Base-by-base conservation (phyloP, 495 filamentous ascomycete species). In the Talaromyces nanjingensis region DNA sequence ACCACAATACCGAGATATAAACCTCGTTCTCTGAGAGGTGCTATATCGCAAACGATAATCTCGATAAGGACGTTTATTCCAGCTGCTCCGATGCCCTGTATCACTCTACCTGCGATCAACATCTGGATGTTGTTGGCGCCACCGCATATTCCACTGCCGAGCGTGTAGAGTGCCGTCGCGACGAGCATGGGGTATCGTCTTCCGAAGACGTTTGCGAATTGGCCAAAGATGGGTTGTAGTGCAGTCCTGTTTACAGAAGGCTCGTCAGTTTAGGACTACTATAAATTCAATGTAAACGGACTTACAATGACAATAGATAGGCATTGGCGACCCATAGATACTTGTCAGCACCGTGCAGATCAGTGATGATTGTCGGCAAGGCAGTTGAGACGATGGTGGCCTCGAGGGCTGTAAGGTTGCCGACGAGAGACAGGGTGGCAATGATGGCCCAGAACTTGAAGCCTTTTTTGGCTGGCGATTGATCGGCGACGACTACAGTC, bases 31-130 rank as follows among this genome's bases (percentile, higher is more conserved):
- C 62, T 25, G 4, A 64, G 29, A 29, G 62, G 52, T 5, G 55
- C 27, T n/a, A 64, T 29, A 45, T 64, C 62, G 18, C 47, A 34
- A 14, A 64, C 20, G 37, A 64, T 58, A 22, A 92, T 87, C 67
- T 89, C 89, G 42, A 88, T 87, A 64, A 93, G 71, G 18, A 87
- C 83, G 24, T 37, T 63, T 33, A 69, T 63, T 1, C 68, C 69
- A 12, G 66, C 68, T 14, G 59, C 66, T 4, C 68, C 68, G n/a
- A 70, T 55, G 6, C 70, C 70, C 60, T 72, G 70, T 14, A 72
- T 24, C 2, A 61, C 24, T 12, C 70, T 64, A 2, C 68, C 68
- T 7, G 59, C 62, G 24, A 71, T 69, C 9, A 72, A 29, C 65
- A 67, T 67, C 0, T 69, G 63, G 34, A 80, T 76, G 60, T 62